Base-by-base conservation (phyloP, 2,329 filamentous ascomycete species). In the Ophiostoma populinum region DNA sequence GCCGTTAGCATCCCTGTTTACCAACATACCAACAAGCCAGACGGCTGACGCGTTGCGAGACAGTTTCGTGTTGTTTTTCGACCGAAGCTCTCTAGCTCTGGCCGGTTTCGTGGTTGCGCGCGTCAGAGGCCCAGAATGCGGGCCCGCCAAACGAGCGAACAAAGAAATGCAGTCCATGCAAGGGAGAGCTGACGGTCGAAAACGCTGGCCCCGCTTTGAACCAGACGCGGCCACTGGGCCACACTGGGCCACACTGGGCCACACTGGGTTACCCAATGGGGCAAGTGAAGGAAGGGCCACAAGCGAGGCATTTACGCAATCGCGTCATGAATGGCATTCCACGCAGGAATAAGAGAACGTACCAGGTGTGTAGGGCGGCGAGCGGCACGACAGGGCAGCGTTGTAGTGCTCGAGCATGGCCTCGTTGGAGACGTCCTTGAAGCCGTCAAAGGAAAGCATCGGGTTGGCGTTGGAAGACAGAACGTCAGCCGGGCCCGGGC, bases 301-400 rank as follows among this genome's bases (percentile, higher is more conserved):
- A 20, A 32, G 19, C 30, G 30, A 32, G 30, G 30, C 13, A 32
- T 32, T 32, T 32, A 22, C 30, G 19, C 30, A 13, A 24, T 32
- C 30, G 30, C 30, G 30, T 32, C 30, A 32, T 16, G 18, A 32
- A 24, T 10, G n/a, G 17, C 19, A 21, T 31, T 31, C 20, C 13
- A 20, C 9, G 5, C 22, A 6, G 5, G 10, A 5, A 13, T 12
- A 20, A 13, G 5, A 5, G 21, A 24, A 40, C 82, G 63, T 76
- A 92, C 83, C 74, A 70, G 86, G 85, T 49, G 83, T 92, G 70
- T 92, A 73, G 17, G 83, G 82, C 34, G 86, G 85, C 21, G 86
- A 92, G 30, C 24, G 21, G 30, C 30, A 32, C 11, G 30, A 19
- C 30, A 32, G 30, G 30, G 30, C 30, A 15, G 30, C 30, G 13